Percentiles rank a stretch among this genome's conserved stretches.
phyloP scores from a whole-genome alignment of 176 grass and related monocot genomes.

The Bothriochloa decipiens region DNA sequence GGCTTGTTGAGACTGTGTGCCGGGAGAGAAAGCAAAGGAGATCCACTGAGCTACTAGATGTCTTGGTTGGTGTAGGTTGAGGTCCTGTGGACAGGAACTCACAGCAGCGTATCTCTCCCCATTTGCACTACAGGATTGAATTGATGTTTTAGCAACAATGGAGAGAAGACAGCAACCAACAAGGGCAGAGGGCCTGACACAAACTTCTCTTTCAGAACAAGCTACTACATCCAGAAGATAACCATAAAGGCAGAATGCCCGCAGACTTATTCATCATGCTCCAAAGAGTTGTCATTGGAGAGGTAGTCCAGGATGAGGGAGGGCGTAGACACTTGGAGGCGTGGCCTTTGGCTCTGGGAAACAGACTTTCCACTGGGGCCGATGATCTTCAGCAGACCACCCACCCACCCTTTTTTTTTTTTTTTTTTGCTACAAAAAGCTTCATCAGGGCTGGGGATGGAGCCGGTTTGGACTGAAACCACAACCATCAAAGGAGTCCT shows the following conservation, averaged over 20 bases:
- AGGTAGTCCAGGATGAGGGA: neutral
- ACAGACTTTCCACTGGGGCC: neutral
- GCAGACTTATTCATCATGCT: no score
- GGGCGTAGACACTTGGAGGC: neutral
- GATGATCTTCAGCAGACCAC: neutral
- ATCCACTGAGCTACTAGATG: slow-evolving; percentile 65
- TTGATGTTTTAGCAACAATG: slow-evolving; percentile 6
- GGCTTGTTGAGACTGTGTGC: slow-evolving; percentile 57
- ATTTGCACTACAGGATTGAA: neutral
- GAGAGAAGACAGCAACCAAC: slow-evolving; percentile 14
- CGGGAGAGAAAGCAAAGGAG: slow-evolving; percentile 65
- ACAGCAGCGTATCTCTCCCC: neutral
- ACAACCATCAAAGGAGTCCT: neutral
- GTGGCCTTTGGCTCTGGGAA: neutral
- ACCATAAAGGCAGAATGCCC: neutral
- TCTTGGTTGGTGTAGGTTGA: slow-evolving; percentile 52
- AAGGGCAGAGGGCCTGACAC: neutral
- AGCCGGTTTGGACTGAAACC: neutral
- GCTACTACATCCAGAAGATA: neutral
- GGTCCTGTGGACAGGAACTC: neutral
- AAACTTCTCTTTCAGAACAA: slow-evolving; percentile 18
- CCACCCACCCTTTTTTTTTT: no score
- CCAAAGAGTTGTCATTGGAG: neutral
- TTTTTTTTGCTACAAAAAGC: neutral
- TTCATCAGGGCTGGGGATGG: neutral